phyloP scores from a whole-genome alignment of 1,284 basidiomycete species.

The Bondarzewia mesenterica region DNA sequence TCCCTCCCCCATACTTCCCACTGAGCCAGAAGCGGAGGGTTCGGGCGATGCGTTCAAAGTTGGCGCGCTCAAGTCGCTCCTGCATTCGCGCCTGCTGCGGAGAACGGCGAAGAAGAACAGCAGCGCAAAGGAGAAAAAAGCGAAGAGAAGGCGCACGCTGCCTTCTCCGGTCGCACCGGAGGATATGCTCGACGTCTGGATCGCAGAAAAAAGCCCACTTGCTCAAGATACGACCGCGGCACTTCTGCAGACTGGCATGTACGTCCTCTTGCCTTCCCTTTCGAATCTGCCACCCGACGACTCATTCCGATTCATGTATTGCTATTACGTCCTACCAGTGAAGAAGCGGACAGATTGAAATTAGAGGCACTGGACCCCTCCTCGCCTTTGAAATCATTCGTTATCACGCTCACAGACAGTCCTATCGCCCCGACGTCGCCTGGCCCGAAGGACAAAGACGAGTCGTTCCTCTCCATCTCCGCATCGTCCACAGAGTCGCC shows the following conservation, averaged over 20 bases:
- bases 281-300: not conserved
- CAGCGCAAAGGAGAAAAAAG: not conserved
- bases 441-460: slow-evolving; percentile 19
- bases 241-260: not conserved
- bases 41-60: not conserved
- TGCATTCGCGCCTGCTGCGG: not conserved
- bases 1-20: slow-evolving; percentile 13
- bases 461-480: slow-evolving; percentile 37
- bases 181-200: not conserved
- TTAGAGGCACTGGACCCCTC: slow-evolving; percentile 4
- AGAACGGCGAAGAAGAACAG: not conserved
- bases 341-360: not conserved
- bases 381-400: slow-evolving; percentile 1
- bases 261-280: not conserved
- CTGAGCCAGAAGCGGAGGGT: slow-evolving; percentile 1
- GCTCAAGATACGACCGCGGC: not conserved
- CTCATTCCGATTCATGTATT: not conserved
- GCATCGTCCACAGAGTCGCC: slow-evolving; percentile 19
- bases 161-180: not conserved
- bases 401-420: not conserved
- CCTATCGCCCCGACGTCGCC: slow-evolving; percentile 3
- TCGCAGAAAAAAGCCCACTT: not conserved
- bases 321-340: not conserved
- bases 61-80: not conserved
- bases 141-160: not conserved